Evolutionary conservation across 2,329 filamentous ascomycete species (phyloP).

Genomic region (Emergomyces orientalis): DNA sequence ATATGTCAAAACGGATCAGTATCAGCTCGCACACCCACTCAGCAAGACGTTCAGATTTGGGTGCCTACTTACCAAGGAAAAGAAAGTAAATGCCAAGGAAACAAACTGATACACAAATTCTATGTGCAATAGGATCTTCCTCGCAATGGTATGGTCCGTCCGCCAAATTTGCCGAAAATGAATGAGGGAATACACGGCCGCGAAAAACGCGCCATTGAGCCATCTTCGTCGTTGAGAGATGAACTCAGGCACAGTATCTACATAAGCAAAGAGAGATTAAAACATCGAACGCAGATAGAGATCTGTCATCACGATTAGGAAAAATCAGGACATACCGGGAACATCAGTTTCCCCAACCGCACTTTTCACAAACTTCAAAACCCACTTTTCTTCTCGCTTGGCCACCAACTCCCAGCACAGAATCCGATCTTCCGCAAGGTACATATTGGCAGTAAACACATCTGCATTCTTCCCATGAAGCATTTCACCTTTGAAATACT

Average conservation of each 20-base stretch:
- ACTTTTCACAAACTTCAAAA: slow-evolving; percentile 93
- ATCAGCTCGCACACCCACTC: not conserved
- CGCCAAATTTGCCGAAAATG: slow-evolving; percentile 89
- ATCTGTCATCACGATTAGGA: slow-evolving; percentile 27
- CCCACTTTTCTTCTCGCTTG: slow-evolving; percentile 90
- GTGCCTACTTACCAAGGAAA: slow-evolving; percentile 56
- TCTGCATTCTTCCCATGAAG: slow-evolving; percentile 92
- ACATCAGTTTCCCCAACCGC: slow-evolving; percentile 98
- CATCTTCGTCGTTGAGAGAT: slow-evolving; percentile 92
- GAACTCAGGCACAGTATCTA: slow-evolving; percentile 88
- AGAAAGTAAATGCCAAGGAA: slow-evolving; percentile 89
- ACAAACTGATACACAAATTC: slow-evolving; percentile 95
- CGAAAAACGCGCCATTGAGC: slow-evolving; percentile 98
- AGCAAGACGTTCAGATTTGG: not conserved
- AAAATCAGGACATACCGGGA: slow-evolving; percentile 52
- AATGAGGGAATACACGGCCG: slow-evolving; percentile 91
- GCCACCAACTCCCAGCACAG: slow-evolving; percentile 97
- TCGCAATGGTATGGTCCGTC: slow-evolving; percentile 81
- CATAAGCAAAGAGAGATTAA: not conserved
- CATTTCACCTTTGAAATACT: slow-evolving; percentile 99
- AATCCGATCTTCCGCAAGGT: slow-evolving; percentile 95
- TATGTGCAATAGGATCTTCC: slow-evolving; percentile 85
- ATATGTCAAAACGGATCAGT: not conserved
- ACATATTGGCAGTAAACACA: slow-evolving; percentile 98
- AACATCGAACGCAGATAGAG: not conserved